phyloP scores from a whole-genome alignment of 192 early-diverging fungal species.

The Coemansia javaensis region DNA sequence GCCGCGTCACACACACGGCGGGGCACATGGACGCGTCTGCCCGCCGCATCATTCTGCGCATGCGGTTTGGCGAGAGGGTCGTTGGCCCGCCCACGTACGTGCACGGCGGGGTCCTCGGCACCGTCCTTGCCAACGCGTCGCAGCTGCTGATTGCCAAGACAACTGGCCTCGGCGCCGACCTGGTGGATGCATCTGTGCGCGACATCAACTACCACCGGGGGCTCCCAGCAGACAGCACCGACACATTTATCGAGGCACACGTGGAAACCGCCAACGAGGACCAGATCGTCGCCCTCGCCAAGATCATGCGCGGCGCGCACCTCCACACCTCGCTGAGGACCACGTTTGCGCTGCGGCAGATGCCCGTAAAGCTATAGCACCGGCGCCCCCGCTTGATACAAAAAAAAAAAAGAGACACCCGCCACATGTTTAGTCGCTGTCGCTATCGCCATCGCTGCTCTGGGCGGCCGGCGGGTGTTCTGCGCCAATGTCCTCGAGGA shows the following conservation, averaged over 20 bases:
- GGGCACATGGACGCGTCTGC: conserved; percentile 1
- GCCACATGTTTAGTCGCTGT: neutral
- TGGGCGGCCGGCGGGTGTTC: conserved; percentile 1
- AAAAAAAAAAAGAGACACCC: too few relatives aligned
- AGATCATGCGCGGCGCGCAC: conserved; percentile 1
- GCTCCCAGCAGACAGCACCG: conserved; percentile 8
- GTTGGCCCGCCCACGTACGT: conserved; percentile 23
- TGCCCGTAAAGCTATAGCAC: conserved; percentile 14
- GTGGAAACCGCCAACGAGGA: conserved; percentile 1
- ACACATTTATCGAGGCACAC: conserved; percentile 7
- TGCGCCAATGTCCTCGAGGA: conserved; percentile 7
- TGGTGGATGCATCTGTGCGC: neutral
- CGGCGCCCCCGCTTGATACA: neutral
- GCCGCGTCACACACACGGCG: conserved; percentile 2
- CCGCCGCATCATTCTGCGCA: neutral
- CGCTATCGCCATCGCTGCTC: neutral
- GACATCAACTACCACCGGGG: conserved; percentile 21
- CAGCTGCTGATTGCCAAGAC: conserved; percentile 7
- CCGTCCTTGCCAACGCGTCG: conserved; percentile 21
- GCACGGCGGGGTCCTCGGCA: conserved; percentile 30
- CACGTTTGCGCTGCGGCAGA: conserved; percentile 8
- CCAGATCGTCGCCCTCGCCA: conserved; percentile 6
- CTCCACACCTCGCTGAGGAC: conserved; percentile 21
- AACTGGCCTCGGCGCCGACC: neutral
- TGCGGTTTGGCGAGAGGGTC: conserved; percentile 12